Evolutionary conservation across 805 yeast genomes (phyloP), one percentile per base, ranked within the genome.

Genomic region (Yarrowia divulgata): DNA sequence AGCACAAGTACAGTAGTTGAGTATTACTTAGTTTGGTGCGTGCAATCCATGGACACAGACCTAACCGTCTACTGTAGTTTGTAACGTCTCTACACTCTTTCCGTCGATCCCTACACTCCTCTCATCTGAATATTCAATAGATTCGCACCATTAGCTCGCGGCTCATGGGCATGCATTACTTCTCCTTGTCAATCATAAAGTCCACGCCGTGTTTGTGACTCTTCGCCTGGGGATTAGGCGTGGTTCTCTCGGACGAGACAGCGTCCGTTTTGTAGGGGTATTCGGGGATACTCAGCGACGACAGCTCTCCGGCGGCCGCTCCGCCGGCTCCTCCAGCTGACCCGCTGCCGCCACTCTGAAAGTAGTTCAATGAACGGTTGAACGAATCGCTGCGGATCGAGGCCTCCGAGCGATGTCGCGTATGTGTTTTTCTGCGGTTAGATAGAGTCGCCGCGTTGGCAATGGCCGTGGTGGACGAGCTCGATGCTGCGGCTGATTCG

Each of bases 151-250:
- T 35, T 23, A 32, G 32, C 37, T 32, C 19, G 3, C 35, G 52
- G 52, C 52, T 49, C 54, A 5, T 34, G 42, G 43, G 42, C 58
- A 52, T 52, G 58, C 58, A 55, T 57, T 57, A 57, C 48, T 57
- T 57, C 34, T 60, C 66, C 66, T 60, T 60, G 42, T 60, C 66
- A 50, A 73, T 73, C 70, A 73, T 73, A 57, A 72, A 73, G 40
- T 72, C 71, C 18, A 73, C 75, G 34, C 70, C 71, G 46, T 73
- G 75, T 50, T 71, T 73, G 18, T 60, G 66, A 34, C 66, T 60
- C 14, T 60, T 60, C 10, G 52, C 66, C 66, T 60, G 66, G 7
- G 68, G 68, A n/a, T 63, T 63, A 8, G 68, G 68, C 52, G 68
- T 63, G 57, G 43, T 63, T 16, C 68, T 34, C 29, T 63, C 68